Base-by-base conservation (phyloP, 805 yeast species). In the Metschnikowia chrysomelidarum region DNA sequence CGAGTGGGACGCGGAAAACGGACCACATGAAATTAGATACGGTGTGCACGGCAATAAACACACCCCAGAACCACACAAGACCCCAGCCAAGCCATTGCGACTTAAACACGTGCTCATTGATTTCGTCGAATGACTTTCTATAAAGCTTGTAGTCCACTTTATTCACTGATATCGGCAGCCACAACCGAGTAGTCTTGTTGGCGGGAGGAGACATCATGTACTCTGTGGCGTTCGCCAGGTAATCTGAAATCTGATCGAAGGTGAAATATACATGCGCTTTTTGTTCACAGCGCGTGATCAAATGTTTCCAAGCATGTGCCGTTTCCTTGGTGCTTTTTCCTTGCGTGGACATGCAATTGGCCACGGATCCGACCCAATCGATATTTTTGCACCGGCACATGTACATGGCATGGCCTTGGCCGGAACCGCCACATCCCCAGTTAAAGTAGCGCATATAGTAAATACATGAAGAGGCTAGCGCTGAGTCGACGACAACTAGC, bases 11-110 rank as follows among this genome's bases (percentile, higher is more conserved):
- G 7, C 43, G 35, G 31, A 41, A 44, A 13, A 22, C 12, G 4
- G 26, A 25, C 49, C 46, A 37, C 8, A 35, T 14, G n/a, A 40
- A 8, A 27, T 47, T 39, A n/a, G 40, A 30, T 2, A 43, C 34
- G 4, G 49, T 41, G 15, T 32, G 29, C 13, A 22, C 26, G n/a
- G 47, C 42, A 9, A 47, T 12, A 16, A 24, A 32, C 6, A 41
- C 37, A n/a, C 37, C 51, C 46, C 51, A 47, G 34, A 39, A 42
- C 11, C 42, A 19, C 10, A 47, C 43, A 12, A 47, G 36, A 6
- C 51, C 51, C 51, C 51, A 47, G 8, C 51, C 51, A 15, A 44
- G 38, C 51, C 51, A 47, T 34, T 47, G 51, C 16, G 41, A 29
- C 32, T 47, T 44, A 41, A 42, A 47, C 27, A 47, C 51, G 36